Conservation (phyloP, 108 stramenopile genomes). For the Aurantiochytrium sp. region DNA sequence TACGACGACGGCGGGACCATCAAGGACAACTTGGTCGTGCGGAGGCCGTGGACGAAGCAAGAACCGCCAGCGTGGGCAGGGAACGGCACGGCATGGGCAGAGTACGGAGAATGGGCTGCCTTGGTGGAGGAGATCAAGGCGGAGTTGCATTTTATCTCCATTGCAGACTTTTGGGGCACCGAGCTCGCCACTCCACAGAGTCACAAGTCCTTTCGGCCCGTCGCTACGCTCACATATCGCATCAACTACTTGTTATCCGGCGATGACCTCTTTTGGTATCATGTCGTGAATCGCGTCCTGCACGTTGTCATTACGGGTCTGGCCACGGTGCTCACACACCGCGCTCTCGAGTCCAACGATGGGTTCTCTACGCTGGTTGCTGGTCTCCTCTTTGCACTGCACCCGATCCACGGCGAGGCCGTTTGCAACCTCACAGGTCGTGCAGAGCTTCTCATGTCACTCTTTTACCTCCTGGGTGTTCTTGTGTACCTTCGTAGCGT, state of each 20-base stretch:
- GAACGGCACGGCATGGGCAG: not conserved
- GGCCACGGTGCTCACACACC: not conserved
- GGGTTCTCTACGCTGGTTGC: not conserved
- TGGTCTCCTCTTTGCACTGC: not conserved
- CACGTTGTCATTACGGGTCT: not conserved
- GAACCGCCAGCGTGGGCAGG: not conserved
- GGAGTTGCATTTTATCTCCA: not conserved
- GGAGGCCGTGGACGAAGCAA: not conserved
- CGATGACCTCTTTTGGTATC: not conserved
- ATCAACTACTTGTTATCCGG: not conserved
- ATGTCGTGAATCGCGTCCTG: not conserved
- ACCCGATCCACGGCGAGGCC: not conserved
- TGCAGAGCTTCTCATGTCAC: not conserved
- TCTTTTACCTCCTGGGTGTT: not conserved
- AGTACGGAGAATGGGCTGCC: not conserved
- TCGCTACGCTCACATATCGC: not conserved
- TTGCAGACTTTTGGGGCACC: not conserved
- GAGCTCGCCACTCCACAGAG: not conserved
- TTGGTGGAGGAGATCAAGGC: not conserved
- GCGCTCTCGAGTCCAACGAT: not conserved
- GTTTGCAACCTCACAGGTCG: not conserved
- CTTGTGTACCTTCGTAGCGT: not conserved
- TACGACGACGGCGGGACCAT: conserved; percentile 10
- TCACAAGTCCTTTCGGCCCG: not conserved
- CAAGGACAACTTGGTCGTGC: not conserved